phyloP scores from a whole-genome alignment of 345 rosid species.

The Boechera stricta region DNA sequence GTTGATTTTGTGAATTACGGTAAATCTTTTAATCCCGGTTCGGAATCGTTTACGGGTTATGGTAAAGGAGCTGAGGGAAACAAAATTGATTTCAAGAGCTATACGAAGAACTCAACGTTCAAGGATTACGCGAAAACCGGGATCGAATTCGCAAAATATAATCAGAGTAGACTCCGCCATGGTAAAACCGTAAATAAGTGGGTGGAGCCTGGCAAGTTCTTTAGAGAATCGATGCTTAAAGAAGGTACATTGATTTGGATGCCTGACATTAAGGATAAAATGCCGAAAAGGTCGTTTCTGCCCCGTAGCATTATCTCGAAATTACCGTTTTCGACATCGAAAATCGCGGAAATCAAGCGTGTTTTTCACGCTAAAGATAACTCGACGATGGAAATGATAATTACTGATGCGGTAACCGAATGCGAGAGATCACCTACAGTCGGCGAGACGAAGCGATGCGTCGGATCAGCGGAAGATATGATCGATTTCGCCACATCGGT shows the following conservation, averaged over 20 bases:
- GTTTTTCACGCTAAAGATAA: slow-evolving; percentile 66
- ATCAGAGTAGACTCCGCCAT: slow-evolving; percentile 23
- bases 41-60: slow-evolving; percentile 62
- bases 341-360: slow-evolving; percentile 47
- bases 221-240: slow-evolving; percentile 62
- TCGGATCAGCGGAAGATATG: slow-evolving; percentile 76
- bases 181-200: slow-evolving; percentile 62
- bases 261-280: slow-evolving; percentile 85
- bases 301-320: slow-evolving; percentile 66
- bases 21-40: slow-evolving; percentile 59
- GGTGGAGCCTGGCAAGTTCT: slow-evolving; percentile 90
- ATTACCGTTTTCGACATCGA: slow-evolving; percentile 61
- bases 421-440: slow-evolving; percentile 69
- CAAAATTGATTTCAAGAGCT: slow-evolving; percentile 53
- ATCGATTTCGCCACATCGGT: slow-evolving; percentile 74
- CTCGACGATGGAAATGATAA: slow-evolving; percentile 64
- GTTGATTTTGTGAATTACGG: slow-evolving; percentile 61
- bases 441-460: slow-evolving; percentile 80
- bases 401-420: slow-evolving; percentile 56
- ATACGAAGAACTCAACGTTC: slow-evolving; percentile 61
- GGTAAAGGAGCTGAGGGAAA: slow-evolving; percentile 54
- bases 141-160: slow-evolving; percentile 54
- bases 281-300: slow-evolving; percentile 85
- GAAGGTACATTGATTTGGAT: slow-evolving; percentile 68
- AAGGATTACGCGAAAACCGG: slow-evolving; percentile 56